These are phyloP conservation scores for Ogataea philodendri DNA, from an alignment of 805 yeast species.

Conservation along the genomic window DNA sequence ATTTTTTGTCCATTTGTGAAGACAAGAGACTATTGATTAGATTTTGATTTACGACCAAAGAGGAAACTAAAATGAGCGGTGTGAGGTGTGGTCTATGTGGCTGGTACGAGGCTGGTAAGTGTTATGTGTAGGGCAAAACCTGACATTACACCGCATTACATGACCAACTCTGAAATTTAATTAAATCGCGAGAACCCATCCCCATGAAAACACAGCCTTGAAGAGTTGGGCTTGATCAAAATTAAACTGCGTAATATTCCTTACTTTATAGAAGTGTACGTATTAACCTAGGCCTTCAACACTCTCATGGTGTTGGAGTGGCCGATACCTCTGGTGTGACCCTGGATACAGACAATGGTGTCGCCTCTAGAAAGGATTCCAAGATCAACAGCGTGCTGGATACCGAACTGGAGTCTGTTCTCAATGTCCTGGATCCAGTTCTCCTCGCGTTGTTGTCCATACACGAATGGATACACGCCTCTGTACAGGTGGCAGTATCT, in stretches of 20 bases:
- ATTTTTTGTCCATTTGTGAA: too few species aligned
- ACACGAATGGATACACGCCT: constrained; percentile 97
- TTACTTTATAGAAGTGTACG: constrained; percentile 3
- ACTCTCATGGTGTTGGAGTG: constrained; percentile 98
- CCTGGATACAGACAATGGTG: constrained; percentile 91
- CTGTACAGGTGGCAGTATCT: constrained; percentile 95
- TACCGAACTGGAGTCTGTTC: constrained; percentile 89
- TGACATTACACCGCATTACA: too few species aligned
- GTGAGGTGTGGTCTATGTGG: too few species aligned
- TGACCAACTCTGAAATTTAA: too few species aligned
- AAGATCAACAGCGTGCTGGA: constrained; percentile 80
- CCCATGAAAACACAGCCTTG: constrained; percentile 1
- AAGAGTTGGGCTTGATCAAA: too few species aligned
- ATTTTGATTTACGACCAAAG: too few species aligned
- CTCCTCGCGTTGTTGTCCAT: constrained; percentile 58
- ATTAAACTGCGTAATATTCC: constrained; percentile 1
- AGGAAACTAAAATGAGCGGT: too few species aligned
- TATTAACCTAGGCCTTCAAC: constrained; percentile 55
- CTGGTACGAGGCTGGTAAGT: too few species aligned
- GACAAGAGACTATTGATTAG: too few species aligned
- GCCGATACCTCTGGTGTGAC: constrained; percentile 98
- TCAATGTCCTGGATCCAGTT: constrained; percentile 98
- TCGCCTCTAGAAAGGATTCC: constrained; percentile 88
- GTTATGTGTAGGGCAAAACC: too few species aligned
- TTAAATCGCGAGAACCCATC: background rate